Evolutionary conservation across 768 basidiomycete species (phyloP).

Genomic region (Suillus cothurnatus): DNA sequence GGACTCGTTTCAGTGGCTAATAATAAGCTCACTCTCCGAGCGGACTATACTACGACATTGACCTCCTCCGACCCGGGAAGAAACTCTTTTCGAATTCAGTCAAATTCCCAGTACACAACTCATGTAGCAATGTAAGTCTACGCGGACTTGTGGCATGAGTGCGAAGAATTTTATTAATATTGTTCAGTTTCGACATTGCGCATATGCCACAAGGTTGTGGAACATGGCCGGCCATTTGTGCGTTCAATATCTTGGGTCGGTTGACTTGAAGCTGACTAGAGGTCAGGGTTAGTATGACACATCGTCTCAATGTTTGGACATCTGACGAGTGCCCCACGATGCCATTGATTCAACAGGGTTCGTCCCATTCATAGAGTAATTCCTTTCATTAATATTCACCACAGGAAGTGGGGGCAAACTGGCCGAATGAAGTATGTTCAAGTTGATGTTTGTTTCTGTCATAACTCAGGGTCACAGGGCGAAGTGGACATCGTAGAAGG

Average conservation of each 20-base stretch:
- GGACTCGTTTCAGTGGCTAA: conserved; percentile 61
- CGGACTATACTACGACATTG: conserved; percentile 36
- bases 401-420: conserved; percentile 31
- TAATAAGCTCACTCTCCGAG: conserved; percentile 36
- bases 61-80: conserved; percentile 33
- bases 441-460: neutral
- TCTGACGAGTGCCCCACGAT: conserved; percentile 7
- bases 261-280: conserved; percentile 4
- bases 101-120: conserved; percentile 30
- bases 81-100: conserved; percentile 38
- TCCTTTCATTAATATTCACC: neutral
- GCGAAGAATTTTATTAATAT: neutral
- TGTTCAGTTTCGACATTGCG: conserved; percentile 34
- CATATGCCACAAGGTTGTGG: conserved; percentile 44
- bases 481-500: conserved; percentile 38
- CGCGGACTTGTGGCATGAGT: neutral
- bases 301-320: neutral
- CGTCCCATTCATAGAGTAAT: neutral
- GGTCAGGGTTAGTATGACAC: conserved; percentile 28
- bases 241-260: conserved; percentile 10
- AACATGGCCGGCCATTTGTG: conserved; percentile 41
- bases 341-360: conserved; percentile 24
- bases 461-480: conserved; percentile 19
- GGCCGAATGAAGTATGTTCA: conserved; percentile 17
- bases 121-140: conserved; percentile 36